Evolutionary conservation across 73 alveolate genomes (phyloP).

Genomic region (Tetrahymena thermophila): DNA sequence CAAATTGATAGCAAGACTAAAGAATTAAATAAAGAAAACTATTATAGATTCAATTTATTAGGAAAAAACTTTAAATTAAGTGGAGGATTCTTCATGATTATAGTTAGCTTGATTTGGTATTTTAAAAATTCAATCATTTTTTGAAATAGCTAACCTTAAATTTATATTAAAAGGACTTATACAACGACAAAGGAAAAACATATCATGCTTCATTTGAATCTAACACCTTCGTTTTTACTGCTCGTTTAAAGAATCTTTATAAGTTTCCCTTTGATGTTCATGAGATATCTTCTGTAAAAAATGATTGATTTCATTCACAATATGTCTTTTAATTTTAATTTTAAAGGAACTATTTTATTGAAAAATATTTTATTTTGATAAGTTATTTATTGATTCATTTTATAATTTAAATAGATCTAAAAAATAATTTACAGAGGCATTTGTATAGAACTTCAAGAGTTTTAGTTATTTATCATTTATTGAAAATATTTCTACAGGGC

Average conservation of each 20-base stretch:
- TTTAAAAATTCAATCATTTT: background rate
- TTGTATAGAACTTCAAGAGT: background rate
- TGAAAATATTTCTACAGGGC: background rate
- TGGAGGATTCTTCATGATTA: background rate
- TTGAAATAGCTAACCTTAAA: background rate
- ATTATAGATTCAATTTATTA: background rate
- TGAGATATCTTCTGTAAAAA: background rate
- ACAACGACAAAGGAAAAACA: background rate
- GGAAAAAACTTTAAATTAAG: background rate
- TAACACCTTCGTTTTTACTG: background rate
- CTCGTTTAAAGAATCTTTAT: background rate
- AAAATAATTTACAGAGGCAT: background rate
- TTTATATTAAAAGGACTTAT: background rate
- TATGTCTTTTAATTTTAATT: background rate
- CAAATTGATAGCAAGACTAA: background rate
- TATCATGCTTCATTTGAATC: background rate
- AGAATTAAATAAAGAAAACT: background rate
- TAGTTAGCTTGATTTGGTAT: background rate
- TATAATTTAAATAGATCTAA: background rate
- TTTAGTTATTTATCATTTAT: background rate
- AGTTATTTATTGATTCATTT: background rate
- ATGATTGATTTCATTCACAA: too few species aligned
- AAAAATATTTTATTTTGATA: background rate
- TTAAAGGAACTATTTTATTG: background rate
- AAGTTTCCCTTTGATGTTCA: background rate